phyloP scores from a whole-genome alignment of 176 grass and related monocot genomes.

The Zoysia japonica region DNA sequence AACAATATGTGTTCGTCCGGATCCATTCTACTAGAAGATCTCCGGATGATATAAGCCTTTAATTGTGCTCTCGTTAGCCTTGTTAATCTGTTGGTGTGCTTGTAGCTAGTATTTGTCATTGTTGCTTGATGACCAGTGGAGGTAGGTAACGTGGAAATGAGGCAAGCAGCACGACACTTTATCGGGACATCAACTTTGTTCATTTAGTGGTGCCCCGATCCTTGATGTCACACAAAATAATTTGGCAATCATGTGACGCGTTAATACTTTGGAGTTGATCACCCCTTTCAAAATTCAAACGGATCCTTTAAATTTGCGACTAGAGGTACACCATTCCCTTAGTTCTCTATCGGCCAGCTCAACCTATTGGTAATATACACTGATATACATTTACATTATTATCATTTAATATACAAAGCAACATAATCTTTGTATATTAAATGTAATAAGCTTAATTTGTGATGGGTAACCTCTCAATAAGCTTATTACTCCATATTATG shows the following conservation, averaged over 20 bases:
- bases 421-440: background rate
- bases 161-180: slow-evolving; percentile 26
- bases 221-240: background rate
- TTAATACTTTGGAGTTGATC: too few relatives aligned
- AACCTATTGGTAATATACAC: too few relatives aligned
- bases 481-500: too few relatives aligned
- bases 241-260: too few relatives aligned
- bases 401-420: background rate
- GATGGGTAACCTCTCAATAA: too few relatives aligned
- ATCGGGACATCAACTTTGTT: slow-evolving; percentile 8
- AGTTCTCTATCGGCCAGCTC: too few relatives aligned
- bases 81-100: background rate
- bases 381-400: background rate
- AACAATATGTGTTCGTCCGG: too few relatives aligned
- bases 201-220: background rate
- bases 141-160: slow-evolving; percentile 35
- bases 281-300: too few relatives aligned
- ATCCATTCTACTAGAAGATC: background rate
- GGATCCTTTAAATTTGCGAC: background rate
- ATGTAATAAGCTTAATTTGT: too few relatives aligned
- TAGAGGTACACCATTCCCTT: background rate
- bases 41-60: background rate
- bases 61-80: background rate
- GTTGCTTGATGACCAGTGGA: slow-evolving; percentile 11
- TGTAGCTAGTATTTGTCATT: background rate